phyloP scores from a whole-genome alignment of 2,329 filamentous ascomycete genomes.

The Pseudocercospora pini-densiflorae region DNA sequence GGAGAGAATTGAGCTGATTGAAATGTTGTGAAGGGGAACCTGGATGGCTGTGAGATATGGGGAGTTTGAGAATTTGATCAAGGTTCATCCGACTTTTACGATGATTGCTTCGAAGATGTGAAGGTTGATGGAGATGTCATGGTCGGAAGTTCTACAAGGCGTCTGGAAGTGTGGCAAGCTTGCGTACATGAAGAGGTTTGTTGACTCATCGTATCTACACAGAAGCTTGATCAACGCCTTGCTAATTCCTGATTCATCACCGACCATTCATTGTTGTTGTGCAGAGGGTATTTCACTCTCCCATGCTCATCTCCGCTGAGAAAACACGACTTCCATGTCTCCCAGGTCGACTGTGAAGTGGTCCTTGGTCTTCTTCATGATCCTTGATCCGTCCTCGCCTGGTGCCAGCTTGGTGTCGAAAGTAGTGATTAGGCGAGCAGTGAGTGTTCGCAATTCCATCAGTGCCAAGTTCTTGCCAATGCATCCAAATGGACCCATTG shows the following conservation, averaged over 20 bases:
- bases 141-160: no score
- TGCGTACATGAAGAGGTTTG: not conserved
- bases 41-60: not conserved
- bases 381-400: constrained; percentile 41
- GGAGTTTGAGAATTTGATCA: not conserved
- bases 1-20: not conserved
- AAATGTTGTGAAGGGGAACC: not conserved
- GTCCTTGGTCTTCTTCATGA: constrained; percentile 42
- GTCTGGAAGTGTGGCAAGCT: no score
- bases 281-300: not conserved
- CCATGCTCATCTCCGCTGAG: constrained; percentile 12
- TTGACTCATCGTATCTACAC: not conserved
- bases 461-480: constrained; percentile 46
- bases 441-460: constrained; percentile 43
- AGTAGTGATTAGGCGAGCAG: constrained; percentile 40
- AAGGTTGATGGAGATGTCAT: not conserved
- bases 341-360: constrained; percentile 43
- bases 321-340: constrained; percentile 34
- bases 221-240: not conserved
- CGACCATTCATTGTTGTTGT: not conserved
- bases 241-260: not conserved
- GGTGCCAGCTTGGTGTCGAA: constrained; percentile 46
- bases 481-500: constrained; percentile 42
- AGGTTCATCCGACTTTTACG: not conserved
- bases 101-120: not conserved